Evolutionary conservation across 441 rosid species (phyloP).

Genomic region (Pelargonium exstipulatum): DNA sequence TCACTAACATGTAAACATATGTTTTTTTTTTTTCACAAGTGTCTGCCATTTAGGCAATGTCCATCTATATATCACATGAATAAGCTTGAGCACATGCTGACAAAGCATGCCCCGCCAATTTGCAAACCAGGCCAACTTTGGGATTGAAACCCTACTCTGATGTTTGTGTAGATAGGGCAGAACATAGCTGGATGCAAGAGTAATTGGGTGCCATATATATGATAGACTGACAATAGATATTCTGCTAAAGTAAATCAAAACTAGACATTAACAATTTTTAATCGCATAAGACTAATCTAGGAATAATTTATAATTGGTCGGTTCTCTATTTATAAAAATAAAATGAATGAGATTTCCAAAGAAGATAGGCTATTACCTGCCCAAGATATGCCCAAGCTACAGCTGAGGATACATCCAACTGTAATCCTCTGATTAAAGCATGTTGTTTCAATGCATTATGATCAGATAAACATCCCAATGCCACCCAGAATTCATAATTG

Average conservation of each 20-base stretch:
- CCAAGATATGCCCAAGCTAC: constrained; percentile 92
- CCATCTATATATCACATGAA: not conserved
- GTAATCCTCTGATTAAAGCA: constrained; percentile 82
- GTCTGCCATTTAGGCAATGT: constrained; percentile 4
- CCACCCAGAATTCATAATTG: constrained; percentile 77
- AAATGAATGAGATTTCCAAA: constrained; percentile 12
- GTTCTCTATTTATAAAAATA: constrained; percentile 8
- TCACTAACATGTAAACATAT: not conserved
- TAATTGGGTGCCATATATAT: not conserved
- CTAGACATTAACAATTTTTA: not conserved
- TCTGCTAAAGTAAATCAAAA: not conserved
- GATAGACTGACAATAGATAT: not conserved
- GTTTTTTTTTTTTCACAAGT: not conserved
- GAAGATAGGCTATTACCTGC: constrained; percentile 45
- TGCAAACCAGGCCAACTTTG: constrained; percentile 5
- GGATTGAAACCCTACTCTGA: not conserved
- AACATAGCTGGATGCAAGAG: not conserved
- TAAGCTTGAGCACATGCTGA: not conserved
- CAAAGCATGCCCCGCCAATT: not conserved
- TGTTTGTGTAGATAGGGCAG: not conserved
- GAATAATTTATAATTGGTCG: not conserved
- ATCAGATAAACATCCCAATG: constrained; percentile 72
- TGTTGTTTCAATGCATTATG: constrained; percentile 70
- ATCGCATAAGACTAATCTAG: not conserved
- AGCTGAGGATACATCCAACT: constrained; percentile 76